Evolutionary conservation across 2,329 filamentous ascomycete genomes (phyloP), one percentile per base, ranked within the genome.

Genomic region (Penicillium polonicum): DNA sequence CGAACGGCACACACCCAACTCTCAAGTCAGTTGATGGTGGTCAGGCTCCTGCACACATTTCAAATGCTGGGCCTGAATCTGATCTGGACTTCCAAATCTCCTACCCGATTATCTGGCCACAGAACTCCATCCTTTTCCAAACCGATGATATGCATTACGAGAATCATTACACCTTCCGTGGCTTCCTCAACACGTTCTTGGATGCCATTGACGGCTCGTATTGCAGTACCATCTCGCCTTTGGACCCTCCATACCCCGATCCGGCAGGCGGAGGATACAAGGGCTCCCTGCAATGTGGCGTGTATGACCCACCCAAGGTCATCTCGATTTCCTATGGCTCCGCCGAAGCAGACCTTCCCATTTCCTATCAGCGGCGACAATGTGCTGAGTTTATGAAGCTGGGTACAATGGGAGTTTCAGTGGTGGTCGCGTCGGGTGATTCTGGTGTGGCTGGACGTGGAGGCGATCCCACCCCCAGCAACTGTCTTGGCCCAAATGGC

Each of bases 171-270:
- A 70, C 61, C 43, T 73, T 73, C 62, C 15, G 60, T 45, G 76
- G 76, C 0, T 76, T 80, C 59, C 62, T 80, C 35, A 78, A 78
- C 70, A 81, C 76, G 52, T 80, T 82, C 66, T 68, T 80, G 25
- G 77, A 80, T 60, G 78, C 78, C 7, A 74, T 80, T 39, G 79
- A 81, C 60, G 79, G 77, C 6, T 79, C 76, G 13, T 82, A 81
- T 66, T 81, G 80, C 68, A 74, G 69, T n/a, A 71, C 73, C n/a
- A 71, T 76, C 55, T 70, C 72, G 1, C 60, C 64, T 19, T 61
- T 78, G n/a, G 78, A 80, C 49, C 78, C 77, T 5, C 55, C 67
- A 0, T 80, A 80, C 61, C 79, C 77, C 0, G 67, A 80, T 57
- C 69, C 72, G 1, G 61, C 66, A 17, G 33, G 68, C 0, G 72